Conservation (phyloP, 768 basidiomycete genomes). For the Asterophora lycoperdoides region DNA sequence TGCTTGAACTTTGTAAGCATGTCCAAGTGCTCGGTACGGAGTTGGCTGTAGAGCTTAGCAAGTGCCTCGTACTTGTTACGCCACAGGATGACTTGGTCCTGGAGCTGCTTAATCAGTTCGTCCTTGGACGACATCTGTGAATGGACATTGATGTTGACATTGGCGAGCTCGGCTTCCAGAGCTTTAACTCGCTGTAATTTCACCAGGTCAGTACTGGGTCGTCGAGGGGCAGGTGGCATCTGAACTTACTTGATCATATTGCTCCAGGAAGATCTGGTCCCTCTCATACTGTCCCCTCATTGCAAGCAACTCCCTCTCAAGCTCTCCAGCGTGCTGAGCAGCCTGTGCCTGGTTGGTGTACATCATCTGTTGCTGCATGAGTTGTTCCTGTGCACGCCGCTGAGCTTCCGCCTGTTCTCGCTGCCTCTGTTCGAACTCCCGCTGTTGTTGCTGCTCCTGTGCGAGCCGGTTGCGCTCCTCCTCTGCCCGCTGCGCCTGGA, state of each 20-base stretch:
- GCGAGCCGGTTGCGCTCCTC: constrained; percentile 82
- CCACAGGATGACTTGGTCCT: constrained; percentile 96
- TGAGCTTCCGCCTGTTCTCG: constrained; percentile 84
- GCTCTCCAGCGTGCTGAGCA: constrained; percentile 64
- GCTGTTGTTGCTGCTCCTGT: constrained; percentile 71
- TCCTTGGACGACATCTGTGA: constrained; percentile 91
- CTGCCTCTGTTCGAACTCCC: constrained; percentile 89
- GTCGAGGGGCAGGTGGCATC: too few species aligned
- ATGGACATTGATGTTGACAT: constrained; percentile 69
- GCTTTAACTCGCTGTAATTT: constrained; percentile 82
- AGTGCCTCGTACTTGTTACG: constrained; percentile 98
- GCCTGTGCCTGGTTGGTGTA: constrained; percentile 77
- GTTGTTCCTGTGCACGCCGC: constrained; percentile 82
- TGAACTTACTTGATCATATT: constrained; percentile 84
- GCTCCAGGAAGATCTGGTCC: constrained; percentile 95
- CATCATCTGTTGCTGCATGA: constrained; percentile 81
- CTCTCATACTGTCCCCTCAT: constrained; percentile 98
- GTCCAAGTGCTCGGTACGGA: constrained; percentile 95
- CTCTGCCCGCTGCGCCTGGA: constrained; percentile 75
- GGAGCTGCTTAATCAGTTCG: constrained; percentile 90
- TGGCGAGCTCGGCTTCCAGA: constrained; percentile 82
- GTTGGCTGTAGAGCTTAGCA: constrained; percentile 97
- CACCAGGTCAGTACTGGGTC: constrained; percentile 1
- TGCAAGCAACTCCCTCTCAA: constrained; percentile 85
- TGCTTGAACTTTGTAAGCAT: constrained; percentile 97